Percentiles rank a stretch among this genome's conserved stretches.
Conservation (phyloP, 2,329 filamentous ascomycete genomes). For the Eutypella sp. region DNA sequence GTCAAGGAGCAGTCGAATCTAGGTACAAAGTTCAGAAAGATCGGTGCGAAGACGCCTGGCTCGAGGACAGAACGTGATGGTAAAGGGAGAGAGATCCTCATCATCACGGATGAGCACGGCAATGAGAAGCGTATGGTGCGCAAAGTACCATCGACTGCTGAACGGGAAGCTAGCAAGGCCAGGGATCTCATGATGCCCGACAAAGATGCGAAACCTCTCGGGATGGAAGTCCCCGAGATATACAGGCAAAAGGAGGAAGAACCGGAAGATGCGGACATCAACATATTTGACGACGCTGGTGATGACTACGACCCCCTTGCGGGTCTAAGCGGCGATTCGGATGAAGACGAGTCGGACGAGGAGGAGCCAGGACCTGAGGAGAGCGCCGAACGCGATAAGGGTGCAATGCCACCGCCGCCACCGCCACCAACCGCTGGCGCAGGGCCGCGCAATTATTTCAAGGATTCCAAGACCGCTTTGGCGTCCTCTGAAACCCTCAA, state of each 20-base stretch:
- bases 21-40: constrained; percentile 60
- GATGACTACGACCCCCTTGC: constrained; percentile 66
- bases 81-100: constrained; percentile 58
- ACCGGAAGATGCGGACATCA: constrained; percentile 50
- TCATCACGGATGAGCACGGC: constrained; percentile 61
- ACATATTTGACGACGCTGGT: constrained; percentile 63
- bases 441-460: constrained; percentile 56
- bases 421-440: constrained; percentile 29
- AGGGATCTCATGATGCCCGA: constrained; percentile 46
- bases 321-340: constrained; percentile 43
- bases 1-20: constrained; percentile 46
- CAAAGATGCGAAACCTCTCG: constrained; percentile 52
- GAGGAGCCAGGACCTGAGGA: constrained; percentile 17
- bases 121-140: constrained; percentile 62
- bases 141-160: constrained; percentile 38
- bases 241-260: constrained; percentile 46
- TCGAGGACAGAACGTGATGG: constrained; percentile 57
- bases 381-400: constrained; percentile 19
- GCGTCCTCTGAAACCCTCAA: constrained; percentile 48
- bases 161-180: constrained; percentile 30
- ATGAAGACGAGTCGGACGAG: constrained; percentile 36
- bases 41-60: constrained; percentile 50
- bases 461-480: constrained; percentile 50
- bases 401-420: constrained; percentile 43
- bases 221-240: constrained; percentile 61